Evolutionary conservation across 306 rosid genomes (phyloP).

Genomic region (Sphenostylis stenocarpa): DNA sequence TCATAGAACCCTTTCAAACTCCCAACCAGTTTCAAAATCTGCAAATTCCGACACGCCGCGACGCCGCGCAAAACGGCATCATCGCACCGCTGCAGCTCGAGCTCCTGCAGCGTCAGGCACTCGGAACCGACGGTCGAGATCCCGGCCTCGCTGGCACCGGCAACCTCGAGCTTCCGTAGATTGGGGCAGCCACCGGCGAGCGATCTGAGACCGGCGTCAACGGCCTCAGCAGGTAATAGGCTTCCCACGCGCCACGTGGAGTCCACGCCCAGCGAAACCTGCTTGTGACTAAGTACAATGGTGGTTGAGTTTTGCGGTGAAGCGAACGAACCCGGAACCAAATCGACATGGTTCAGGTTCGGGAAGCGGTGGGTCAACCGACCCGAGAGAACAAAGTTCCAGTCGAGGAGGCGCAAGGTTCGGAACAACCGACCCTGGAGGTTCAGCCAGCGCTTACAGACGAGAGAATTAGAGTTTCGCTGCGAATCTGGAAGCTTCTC

Average conservation of each 20-base stretch:
- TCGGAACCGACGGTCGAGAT: neutral
- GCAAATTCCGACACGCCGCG: slow-evolving; percentile 48
- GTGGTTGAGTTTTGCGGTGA: neutral
- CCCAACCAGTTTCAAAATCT: slow-evolving; percentile 67
- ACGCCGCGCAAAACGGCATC: slow-evolving; percentile 31
- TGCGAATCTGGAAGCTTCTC: slow-evolving; percentile 25
- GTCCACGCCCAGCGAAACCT: slow-evolving; percentile 10
- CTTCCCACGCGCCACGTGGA: slow-evolving; percentile 1
- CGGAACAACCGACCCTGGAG: slow-evolving; percentile 30
- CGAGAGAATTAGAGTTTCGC: slow-evolving; percentile 23
- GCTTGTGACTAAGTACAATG: neutral
- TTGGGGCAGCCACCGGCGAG: slow-evolving; percentile 28
- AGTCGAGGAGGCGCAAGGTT: neutral
- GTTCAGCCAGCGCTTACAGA: slow-evolving; percentile 36
- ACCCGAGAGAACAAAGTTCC: slow-evolving; percentile 30
- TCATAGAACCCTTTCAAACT: slow-evolving; percentile 54
- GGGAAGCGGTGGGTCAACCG: slow-evolving; percentile 28
- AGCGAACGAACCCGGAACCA: slow-evolving; percentile 9
- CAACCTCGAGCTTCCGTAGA: slow-evolving; percentile 8
- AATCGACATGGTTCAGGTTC: slow-evolving; percentile 27
- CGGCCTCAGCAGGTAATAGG: neutral
- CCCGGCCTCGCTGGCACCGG: slow-evolving; percentile 12
- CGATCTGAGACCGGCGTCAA: neutral
- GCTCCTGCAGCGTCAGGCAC: slow-evolving; percentile 22
- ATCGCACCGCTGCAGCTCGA: slow-evolving; percentile 27